Percentiles rank a stretch among this genome's conserved stretches.
phyloP scores from a whole-genome alignment of 495 filamentous ascomycete genomes.

The Rostrohypoxylon terebratum region DNA sequence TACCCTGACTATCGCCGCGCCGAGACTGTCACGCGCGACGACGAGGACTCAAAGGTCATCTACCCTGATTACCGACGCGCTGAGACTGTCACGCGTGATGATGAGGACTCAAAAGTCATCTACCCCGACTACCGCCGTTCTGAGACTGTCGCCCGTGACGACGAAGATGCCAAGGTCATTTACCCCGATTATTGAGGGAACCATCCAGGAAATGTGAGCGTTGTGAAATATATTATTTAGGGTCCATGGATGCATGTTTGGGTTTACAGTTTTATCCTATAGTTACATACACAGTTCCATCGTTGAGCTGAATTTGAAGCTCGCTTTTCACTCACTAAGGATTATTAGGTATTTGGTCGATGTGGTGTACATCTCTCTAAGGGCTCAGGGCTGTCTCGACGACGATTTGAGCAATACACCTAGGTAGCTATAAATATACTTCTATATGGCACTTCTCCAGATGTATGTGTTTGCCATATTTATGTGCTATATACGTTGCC shows the following conservation, averaged over 20 bases:
- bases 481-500: not conserved
- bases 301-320: not conserved
- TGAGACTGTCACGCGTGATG: not conserved
- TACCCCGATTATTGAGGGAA: not conserved
- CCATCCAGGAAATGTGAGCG: not conserved
- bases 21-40: no score
- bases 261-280: not conserved
- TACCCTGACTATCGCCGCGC: not conserved
- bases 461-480: not conserved
- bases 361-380: not conserved
- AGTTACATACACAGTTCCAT: not conserved
- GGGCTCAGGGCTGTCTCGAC: no score
- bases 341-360: not conserved
- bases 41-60: not conserved
- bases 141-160: no score
- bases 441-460: not conserved
- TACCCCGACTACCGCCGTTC: not conserved
- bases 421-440: not conserved
- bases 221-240: not conserved
- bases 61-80: not conserved
- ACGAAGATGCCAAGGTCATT: not conserved
- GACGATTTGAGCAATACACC: no score
- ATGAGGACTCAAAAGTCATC: not conserved
- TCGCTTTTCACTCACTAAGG: not conserved
- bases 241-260: not conserved